Conservation (phyloP, 1,284 basidiomycete species). For the Ustilago sp. region DNA sequence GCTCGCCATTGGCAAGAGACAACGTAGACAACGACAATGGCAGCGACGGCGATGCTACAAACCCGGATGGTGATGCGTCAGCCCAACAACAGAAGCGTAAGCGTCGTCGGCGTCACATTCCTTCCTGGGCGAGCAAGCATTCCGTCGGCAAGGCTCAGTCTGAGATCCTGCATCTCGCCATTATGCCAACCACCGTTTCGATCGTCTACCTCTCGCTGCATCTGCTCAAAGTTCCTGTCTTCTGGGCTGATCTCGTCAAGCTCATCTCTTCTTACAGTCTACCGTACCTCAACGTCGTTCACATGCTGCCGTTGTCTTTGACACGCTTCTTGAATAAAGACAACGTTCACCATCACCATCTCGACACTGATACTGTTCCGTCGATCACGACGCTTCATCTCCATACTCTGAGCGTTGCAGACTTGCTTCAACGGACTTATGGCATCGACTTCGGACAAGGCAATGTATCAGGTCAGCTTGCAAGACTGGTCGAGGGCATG, state of each 20-base stretch:
- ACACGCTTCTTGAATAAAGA: constrained; percentile 75
- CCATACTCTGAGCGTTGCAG: constrained; percentile 77
- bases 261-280: constrained; percentile 80
- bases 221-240: constrained; percentile 53
- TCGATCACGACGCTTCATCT: constrained; percentile 75
- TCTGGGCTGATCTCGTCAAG: constrained; percentile 48
- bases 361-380: constrained; percentile 75
- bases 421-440: constrained; percentile 73
- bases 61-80: constrained; percentile 1
- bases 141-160: constrained; percentile 28
- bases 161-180: constrained; percentile 35
- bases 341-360: constrained; percentile 39
- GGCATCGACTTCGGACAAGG: constrained; percentile 80
- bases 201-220: constrained; percentile 60
- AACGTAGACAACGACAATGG: neutral
- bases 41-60: neutral
- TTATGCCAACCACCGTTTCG: constrained; percentile 42
- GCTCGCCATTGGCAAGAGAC: constrained; percentile 8
- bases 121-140: constrained; percentile 33
- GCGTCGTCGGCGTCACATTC: constrained; percentile 22
- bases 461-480: constrained; percentile 83
- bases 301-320: constrained; percentile 77
- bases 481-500: constrained; percentile 79
- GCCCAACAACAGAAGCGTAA: neutral
- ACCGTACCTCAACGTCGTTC: constrained; percentile 83